phyloP scores from a whole-genome alignment of 2,329 filamentous ascomycete genomes.

The Fusarium chuoi region DNA sequence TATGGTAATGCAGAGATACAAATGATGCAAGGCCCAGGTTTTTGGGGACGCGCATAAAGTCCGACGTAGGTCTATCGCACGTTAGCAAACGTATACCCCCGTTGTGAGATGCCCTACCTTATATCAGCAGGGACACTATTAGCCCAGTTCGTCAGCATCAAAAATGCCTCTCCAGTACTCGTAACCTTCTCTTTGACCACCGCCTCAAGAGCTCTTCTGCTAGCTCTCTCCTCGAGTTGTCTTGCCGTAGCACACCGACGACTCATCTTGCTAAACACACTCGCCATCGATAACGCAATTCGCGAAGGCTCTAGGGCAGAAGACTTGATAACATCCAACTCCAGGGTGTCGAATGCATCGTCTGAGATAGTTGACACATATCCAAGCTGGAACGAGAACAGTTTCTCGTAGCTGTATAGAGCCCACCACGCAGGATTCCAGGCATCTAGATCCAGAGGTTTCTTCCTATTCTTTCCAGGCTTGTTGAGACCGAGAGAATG shows the following conservation, averaged over 20 bases:
- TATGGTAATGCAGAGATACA: neutral
- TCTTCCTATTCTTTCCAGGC: fast-evolving
- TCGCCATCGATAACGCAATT: neutral
- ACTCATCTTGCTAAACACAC: neutral
- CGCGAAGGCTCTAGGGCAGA: fast-evolving
- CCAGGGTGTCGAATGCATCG: neutral
- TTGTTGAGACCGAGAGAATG: neutral
- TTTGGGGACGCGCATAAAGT: neutral
- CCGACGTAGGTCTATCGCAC: fast-evolving
- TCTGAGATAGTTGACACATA: neutral
- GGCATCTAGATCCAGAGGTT: fast-evolving
- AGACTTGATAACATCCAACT: fast-evolving
- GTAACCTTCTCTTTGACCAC: neutral
- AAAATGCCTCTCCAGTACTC: neutral
- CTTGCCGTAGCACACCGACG: neutral
- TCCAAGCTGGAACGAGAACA: neutral
- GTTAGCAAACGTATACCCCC: fast-evolving
- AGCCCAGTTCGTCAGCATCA: neutral
- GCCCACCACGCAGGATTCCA: constrained; percentile 12
- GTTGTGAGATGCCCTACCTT: fast-evolving
- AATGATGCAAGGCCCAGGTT: neutral
- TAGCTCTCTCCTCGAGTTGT: neutral
- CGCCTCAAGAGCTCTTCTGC: neutral
- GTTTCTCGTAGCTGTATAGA: constrained; percentile 4
- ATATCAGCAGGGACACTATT: neutral